phyloP scores from a whole-genome alignment of 352 stramenopile species.

The Globisporangium nagaii region DNA sequence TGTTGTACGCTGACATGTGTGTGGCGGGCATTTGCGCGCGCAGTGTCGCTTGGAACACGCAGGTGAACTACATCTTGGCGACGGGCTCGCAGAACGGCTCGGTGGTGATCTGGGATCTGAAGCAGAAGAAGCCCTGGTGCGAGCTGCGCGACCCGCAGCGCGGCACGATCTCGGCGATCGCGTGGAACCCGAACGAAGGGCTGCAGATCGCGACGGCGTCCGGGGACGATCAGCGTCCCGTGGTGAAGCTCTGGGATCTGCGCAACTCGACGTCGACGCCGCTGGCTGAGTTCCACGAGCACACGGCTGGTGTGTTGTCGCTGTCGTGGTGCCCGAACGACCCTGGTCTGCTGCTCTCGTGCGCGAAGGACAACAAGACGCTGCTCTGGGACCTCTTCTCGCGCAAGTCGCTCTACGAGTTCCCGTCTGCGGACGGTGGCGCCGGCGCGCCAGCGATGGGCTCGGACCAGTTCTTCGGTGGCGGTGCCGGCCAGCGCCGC shows the following conservation, averaged over 20 bases:
- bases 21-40: neutral
- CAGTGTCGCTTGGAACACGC: slow-evolving; percentile 96
- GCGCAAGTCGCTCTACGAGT: slow-evolving; percentile 91
- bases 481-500: slow-evolving; percentile 70
- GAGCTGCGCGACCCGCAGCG: slow-evolving; percentile 90
- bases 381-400: slow-evolving; percentile 97
- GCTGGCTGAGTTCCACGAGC: slow-evolving; percentile 92
- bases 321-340: slow-evolving; percentile 97
- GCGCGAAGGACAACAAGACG: slow-evolving; percentile 97
- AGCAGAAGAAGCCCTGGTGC: slow-evolving; percentile 98
- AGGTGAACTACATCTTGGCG: slow-evolving; percentile 97
- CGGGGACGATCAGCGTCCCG: slow-evolving; percentile 92
- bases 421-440: slow-evolving; percentile 69
- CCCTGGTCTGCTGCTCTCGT: slow-evolving; percentile 90
- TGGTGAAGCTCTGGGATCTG: slow-evolving; percentile 98
- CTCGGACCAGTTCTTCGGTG: slow-evolving; percentile 78
- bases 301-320: slow-evolving; percentile 94
- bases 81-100: slow-evolving; percentile 92
- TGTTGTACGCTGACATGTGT: too few species aligned
- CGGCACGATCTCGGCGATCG: slow-evolving; percentile 88
- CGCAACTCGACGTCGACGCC: slow-evolving; percentile 96
- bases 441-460: slow-evolving; percentile 51
- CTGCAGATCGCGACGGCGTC: slow-evolving; percentile 96
- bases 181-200: slow-evolving; percentile 97
- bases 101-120: slow-evolving; percentile 97